Conservation (phyloP, 2,329 filamentous ascomycete genomes). For the Chrysoporthe cubensis region DNA sequence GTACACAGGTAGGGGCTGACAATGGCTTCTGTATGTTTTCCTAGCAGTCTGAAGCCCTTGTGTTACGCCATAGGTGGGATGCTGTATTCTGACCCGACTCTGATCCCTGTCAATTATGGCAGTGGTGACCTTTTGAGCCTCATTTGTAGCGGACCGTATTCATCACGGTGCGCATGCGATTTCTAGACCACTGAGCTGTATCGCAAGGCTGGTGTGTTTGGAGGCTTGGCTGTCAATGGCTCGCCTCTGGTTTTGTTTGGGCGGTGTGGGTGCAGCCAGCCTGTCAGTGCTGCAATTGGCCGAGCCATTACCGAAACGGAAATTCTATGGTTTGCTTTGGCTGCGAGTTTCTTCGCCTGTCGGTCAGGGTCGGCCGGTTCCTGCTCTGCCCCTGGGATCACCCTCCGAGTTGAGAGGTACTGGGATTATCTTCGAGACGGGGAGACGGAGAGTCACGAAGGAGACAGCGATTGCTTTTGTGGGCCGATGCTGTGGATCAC, state of each 20-base stretch:
- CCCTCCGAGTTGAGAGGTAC: neutral
- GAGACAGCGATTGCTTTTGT: neutral
- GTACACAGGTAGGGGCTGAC: slow-evolving; percentile 25
- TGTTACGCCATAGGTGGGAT: neutral
- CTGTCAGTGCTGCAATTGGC: slow-evolving; percentile 35
- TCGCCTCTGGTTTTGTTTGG: slow-evolving; percentile 28
- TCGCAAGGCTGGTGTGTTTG: neutral
- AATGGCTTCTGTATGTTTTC: slow-evolving; percentile 16
- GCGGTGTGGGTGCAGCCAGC: slow-evolving; percentile 37
- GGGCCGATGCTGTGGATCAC: neutral
- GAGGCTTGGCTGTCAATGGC: neutral
- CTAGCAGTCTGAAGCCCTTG: slow-evolving; percentile 28
- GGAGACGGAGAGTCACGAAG: neutral
- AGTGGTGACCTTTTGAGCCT: neutral
- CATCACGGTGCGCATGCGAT: neutral
- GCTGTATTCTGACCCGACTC: neutral
- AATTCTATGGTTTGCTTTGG: neutral
- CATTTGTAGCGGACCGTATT: neutral
- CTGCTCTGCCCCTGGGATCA: neutral
- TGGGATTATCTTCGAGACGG: neutral
- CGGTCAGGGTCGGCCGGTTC: neutral
- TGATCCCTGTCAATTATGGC: neutral
- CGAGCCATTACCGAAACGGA: slow-evolving; percentile 26
- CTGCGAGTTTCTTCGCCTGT: neutral
- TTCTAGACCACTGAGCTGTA: neutral